phyloP scores from a whole-genome alignment of 257 asterid species.

The Capsicum rhomboideum region DNA sequence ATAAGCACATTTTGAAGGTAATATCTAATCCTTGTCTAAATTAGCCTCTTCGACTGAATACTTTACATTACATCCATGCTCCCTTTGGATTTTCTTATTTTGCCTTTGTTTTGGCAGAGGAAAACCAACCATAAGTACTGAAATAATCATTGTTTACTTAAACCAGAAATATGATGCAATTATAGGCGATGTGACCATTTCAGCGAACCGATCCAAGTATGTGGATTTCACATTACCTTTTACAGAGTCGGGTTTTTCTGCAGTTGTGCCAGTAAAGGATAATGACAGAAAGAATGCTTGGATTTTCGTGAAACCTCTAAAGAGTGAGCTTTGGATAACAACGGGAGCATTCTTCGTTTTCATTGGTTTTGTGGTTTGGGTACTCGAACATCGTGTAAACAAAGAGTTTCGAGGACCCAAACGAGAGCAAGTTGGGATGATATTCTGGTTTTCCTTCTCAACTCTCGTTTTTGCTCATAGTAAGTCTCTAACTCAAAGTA shows the following conservation, averaged over 20 bases:
- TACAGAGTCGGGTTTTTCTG: conserved; percentile 19
- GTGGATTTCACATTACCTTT: conserved; percentile 36
- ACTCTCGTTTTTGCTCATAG: conserved; percentile 46
- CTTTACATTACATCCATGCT: not conserved
- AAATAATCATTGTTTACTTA: not conserved
- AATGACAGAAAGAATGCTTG: conserved; percentile 19
- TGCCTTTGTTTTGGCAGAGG: not conserved
- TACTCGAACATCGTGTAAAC: conserved; percentile 38
- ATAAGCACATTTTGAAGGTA: conserved; percentile 3
- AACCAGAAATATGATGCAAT: conserved; percentile 12
- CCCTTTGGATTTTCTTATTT: not conserved
- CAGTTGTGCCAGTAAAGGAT: conserved; percentile 26
- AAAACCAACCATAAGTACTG: not conserved
- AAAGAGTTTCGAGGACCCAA: conserved; percentile 39
- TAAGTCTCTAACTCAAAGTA: conserved; percentile 13
- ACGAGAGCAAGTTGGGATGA: conserved; percentile 38
- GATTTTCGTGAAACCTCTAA: conserved; percentile 44
- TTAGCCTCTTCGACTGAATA: not conserved
- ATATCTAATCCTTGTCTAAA: not conserved
- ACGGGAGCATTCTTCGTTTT: conserved; percentile 29
- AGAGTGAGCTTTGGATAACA: conserved; percentile 28
- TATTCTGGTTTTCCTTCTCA: conserved; percentile 47
- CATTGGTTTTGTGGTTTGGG: conserved; percentile 44
- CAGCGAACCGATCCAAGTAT: conserved; percentile 15
- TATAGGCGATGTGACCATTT: conserved; percentile 31